A percentile compares a stretch with the other conserved stretches of the same genome.
Evolutionary conservation across 768 basidiomycete species (phyloP).

Genomic region (Tricholoma sp.): DNA sequence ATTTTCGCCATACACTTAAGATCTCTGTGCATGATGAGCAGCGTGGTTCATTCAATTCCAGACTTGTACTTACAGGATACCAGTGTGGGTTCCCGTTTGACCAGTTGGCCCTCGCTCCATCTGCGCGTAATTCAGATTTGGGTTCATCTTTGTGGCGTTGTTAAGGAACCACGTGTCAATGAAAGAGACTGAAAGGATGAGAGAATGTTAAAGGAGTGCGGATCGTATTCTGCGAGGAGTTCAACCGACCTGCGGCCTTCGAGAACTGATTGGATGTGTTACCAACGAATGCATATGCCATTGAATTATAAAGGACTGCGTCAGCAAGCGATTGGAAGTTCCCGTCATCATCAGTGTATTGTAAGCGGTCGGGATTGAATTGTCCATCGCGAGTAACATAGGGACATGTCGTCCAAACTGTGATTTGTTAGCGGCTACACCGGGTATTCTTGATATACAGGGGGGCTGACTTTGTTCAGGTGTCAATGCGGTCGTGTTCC

Average conservation of each 20-base stretch:
- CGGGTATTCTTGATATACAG: neutral
- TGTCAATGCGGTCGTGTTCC: conserved; percentile 53
- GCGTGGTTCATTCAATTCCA: neutral
- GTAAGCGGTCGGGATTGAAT: conserved; percentile 60
- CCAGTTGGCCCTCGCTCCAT: conserved; percentile 38
- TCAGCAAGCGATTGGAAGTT: conserved; percentile 52
- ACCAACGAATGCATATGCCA: conserved; percentile 48
- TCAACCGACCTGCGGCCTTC: conserved; percentile 30
- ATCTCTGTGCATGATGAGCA: conserved; percentile 32
- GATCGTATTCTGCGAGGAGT: neutral
- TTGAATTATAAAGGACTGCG: conserved; percentile 55
- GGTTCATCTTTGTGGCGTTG: conserved; percentile 53
- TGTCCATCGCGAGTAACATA: conserved; percentile 54
- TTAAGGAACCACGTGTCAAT: conserved; percentile 61
- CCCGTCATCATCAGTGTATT: conserved; percentile 47
- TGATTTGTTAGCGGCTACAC: neutral
- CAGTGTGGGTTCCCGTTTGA: conserved; percentile 42
- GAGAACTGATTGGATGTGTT: conserved; percentile 34
- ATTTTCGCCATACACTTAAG: conserved; percentile 54
- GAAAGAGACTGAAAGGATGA: conserved; percentile 29
- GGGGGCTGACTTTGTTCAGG: conserved; percentile 40
- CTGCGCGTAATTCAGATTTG: conserved; percentile 56
- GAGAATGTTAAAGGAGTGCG: neutral
- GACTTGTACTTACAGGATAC: conserved; percentile 40
- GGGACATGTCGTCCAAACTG: conserved; percentile 55